A percentile compares a stretch with the other conserved stretches of the same genome.
phyloP scores from a whole-genome alignment of 2,329 filamentous ascomycete genomes.

The Clonostachys rhizophaga region DNA sequence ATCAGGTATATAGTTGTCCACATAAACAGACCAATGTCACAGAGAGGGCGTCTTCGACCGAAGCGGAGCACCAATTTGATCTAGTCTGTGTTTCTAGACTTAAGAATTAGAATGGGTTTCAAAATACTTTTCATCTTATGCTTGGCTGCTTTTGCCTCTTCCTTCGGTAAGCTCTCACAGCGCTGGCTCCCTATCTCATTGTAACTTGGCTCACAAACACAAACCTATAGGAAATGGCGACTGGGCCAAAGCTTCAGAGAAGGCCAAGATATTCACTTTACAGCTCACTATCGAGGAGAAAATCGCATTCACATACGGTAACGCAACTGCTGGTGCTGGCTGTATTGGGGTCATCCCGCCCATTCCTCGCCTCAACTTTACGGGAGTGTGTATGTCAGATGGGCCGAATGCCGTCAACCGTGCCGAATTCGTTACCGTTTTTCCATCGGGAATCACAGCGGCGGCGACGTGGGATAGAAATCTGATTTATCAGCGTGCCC shows the following conservation, averaged over 20 bases:
- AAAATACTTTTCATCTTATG: too few relatives aligned
- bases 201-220: too few relatives aligned
- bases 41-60: too few relatives aligned
- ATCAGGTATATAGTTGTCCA: too few relatives aligned
- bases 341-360: constrained; percentile 61
- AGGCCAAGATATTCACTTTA: constrained; percentile 22
- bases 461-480: constrained; percentile 77
- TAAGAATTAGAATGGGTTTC: too few relatives aligned
- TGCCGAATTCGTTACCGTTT: constrained; percentile 62
- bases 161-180: too few relatives aligned
- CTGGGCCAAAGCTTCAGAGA: constrained; percentile 4
- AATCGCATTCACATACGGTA: constrained; percentile 14
- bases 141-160: too few relatives aligned
- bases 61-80: too few relatives aligned
- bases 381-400: constrained; percentile 72
- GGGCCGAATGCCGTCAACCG: constrained; percentile 73
- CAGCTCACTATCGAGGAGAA: constrained; percentile 19
- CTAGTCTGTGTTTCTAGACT: too few relatives aligned
- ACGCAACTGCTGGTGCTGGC: constrained; percentile 37
- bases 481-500: constrained; percentile 66
- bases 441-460: constrained; percentile 74
- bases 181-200: too few relatives aligned
- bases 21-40: too few relatives aligned
- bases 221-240: too few relatives aligned
- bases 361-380: constrained; percentile 37